phyloP scores from a whole-genome alignment of 805 yeast species.

The Sporopachydermia quercuum region DNA sequence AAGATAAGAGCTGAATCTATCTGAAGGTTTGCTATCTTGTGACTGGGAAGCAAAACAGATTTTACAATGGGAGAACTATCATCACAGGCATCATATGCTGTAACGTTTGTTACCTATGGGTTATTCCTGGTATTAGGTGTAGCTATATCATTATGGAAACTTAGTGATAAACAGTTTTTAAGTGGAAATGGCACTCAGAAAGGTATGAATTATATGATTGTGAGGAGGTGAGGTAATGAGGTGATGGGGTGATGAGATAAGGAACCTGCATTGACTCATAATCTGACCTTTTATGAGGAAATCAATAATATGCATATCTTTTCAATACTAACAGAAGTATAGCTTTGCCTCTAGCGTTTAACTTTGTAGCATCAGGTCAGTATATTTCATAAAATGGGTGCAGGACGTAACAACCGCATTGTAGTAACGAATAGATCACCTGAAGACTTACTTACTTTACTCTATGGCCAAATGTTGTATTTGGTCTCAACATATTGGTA shows the following conservation, averaged over 20 bases:
- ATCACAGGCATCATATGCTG: conserved; percentile 43
- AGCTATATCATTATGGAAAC: conserved; percentile 42
- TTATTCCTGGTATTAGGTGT: conserved; percentile 38
- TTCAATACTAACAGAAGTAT: neutral
- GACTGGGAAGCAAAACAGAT: too few relatives aligned
- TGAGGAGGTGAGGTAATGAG: too few relatives aligned
- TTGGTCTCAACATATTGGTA: neutral
- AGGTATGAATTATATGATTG: conserved; percentile 27
- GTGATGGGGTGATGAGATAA: too few relatives aligned
- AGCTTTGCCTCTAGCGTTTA: conserved; percentile 61
- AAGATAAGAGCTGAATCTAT: too few relatives aligned
- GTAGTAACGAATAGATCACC: conserved; percentile 1
- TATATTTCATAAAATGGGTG: conserved; percentile 14
- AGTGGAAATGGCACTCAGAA: conserved; percentile 70
- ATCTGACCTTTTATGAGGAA: too few relatives aligned
- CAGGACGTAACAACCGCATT: neutral
- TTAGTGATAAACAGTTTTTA: conserved; percentile 39
- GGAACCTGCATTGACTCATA: too few relatives aligned
- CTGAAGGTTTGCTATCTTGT: too few relatives aligned
- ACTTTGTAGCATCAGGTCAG: conserved; percentile 84
- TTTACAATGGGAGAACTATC: conserved; percentile 28
- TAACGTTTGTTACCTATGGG: conserved; percentile 46
- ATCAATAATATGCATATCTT: neutral
- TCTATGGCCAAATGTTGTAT: neutral
- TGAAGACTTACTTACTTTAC: neutral